Conservation (phyloP, 2,329 filamentous ascomycete genomes). For the Lizonia empirigonia region DNA sequence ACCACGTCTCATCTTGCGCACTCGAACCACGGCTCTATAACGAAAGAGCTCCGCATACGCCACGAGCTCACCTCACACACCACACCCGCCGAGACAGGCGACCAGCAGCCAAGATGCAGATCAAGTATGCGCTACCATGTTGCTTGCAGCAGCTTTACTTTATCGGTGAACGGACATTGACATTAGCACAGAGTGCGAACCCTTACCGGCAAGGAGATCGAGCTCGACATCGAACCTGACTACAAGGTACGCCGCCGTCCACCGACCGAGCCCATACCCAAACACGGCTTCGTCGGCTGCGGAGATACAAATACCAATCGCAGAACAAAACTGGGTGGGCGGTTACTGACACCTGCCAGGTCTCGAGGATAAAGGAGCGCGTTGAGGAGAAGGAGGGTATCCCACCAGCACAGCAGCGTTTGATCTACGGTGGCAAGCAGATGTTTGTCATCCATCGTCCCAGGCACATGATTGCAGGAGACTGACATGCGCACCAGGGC, state of each 20-base stretch:
- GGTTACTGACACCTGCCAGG: conserved; percentile 57
- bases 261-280: too few relatives aligned
- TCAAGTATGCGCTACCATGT: conserved; percentile 37
- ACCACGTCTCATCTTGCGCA: not conserved
- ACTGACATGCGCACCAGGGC: conserved; percentile 63
- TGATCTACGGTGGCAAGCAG: conserved; percentile 97
- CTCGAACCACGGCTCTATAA: not conserved
- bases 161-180: conserved; percentile 13
- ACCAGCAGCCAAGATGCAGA: conserved; percentile 39
- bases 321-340: not conserved
- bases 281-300: too few relatives aligned
- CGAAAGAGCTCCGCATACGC: not conserved
- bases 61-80: not conserved
- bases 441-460: conserved; percentile 64
- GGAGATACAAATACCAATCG: too few relatives aligned
- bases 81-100: not conserved
- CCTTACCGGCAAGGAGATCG: conserved; percentile 97
- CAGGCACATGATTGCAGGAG: not conserved
- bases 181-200: conserved; percentile 79
- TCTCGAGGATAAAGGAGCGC: conserved; percentile 96
- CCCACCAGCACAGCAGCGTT: conserved; percentile 90
- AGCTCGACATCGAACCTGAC: conserved; percentile 92
- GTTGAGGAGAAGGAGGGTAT: conserved; percentile 99
- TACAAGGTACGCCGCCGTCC: conserved; percentile 73
- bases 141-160: not conserved